Evolutionary conservation across 2,329 filamentous ascomycete genomes (phyloP), one percentile per base, ranked within the genome.

Genomic region (Diaporthe humulicola): DNA sequence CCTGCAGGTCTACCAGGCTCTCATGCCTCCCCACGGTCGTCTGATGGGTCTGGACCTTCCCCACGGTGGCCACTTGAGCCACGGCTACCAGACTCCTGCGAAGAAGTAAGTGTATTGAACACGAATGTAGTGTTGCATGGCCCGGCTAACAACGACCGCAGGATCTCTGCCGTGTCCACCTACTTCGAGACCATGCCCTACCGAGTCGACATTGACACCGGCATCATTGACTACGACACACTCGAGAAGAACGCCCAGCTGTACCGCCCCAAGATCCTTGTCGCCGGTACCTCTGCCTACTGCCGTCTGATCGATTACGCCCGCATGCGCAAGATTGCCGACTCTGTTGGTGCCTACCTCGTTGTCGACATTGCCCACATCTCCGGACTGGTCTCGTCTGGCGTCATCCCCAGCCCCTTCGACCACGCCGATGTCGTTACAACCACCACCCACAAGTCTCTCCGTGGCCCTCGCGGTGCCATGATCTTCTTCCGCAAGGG

Each of bases 401-500:
- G 93, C 80, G 97, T 98, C 79, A 97, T 98, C 83, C 95, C 96
- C 77, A 96, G 95, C 66, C 97, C 97, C 58, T 99, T 99, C 88
- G 89, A 92, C 77, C 89, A 98, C 85, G 96, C 97, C 79, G 97
- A 99, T 83, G 93, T 99, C 74, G 97, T 99, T 80, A 99, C 97
- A 77, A 99, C 97, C 77, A 99, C 97, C 77, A 99, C 97, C 61
- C 97, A 99, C 92, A 99, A 99, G 91, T 98, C 96, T 73, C 94
- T 99, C 80, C 95, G 97, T 86, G 97, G 97, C 75, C 97, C 97
- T 75, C 95, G 97, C 84, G 97, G 97, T 82, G 97, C 97, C 84
- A 99, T 99, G 97, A 99, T 99, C 88, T 99, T 99, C 92, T 99
- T 96, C 93, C 95, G 97, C 86, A 98, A 98, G 89, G 97, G 97